Evolutionary conservation across 2,329 filamentous ascomycete genomes (phyloP).

Genomic region (Penicillium sclerotiorum): DNA sequence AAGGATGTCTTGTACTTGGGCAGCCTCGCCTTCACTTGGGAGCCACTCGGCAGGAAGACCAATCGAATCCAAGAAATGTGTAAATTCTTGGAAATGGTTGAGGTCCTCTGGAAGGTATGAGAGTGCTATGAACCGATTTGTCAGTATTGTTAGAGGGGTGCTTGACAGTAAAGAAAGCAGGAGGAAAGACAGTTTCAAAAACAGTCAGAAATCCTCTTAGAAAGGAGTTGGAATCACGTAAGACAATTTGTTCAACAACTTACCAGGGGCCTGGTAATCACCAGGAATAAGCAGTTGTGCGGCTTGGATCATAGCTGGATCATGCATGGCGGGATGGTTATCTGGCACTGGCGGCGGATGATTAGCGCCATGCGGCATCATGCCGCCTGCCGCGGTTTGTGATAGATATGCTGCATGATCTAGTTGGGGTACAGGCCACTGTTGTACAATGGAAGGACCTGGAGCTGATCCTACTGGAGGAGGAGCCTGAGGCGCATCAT

Average conservation of each 20-base stretch:
- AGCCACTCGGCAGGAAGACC: slow-evolving; percentile 39
- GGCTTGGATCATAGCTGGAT: slow-evolving; percentile 43
- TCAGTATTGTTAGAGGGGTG: no score
- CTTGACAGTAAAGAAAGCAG: no score
- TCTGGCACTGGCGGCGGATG: slow-evolving; percentile 16
- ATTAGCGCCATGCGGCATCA: slow-evolving; percentile 21
- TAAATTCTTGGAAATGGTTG: slow-evolving; percentile 41
- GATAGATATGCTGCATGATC: slow-evolving; percentile 29
- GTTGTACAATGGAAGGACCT: slow-evolving; percentile 24
- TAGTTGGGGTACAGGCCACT: slow-evolving; percentile 30
- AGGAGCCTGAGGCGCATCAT: slow-evolving; percentile 26
- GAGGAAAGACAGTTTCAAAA: no score
- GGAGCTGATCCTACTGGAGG: slow-evolving; percentile 27
- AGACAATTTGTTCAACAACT: background rate
- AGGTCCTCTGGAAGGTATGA: slow-evolving; percentile 36
- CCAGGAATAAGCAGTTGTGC: slow-evolving; percentile 37
- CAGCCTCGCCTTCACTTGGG: slow-evolving; percentile 27
- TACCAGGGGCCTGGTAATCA: slow-evolving; percentile 29
- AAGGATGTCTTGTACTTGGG: slow-evolving; percentile 29
- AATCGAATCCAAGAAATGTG: slow-evolving; percentile 39
- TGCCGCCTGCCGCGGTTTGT: slow-evolving; percentile 20
- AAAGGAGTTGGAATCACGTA: background rate
- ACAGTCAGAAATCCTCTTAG: no score
- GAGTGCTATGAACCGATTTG: slow-evolving; percentile 25
- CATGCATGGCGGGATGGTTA: slow-evolving; percentile 30